Evolutionary conservation across 2,329 filamentous ascomycete genomes (phyloP), one percentile per base, ranked within the genome.

Genomic region (Diaporthe australafricana): DNA sequence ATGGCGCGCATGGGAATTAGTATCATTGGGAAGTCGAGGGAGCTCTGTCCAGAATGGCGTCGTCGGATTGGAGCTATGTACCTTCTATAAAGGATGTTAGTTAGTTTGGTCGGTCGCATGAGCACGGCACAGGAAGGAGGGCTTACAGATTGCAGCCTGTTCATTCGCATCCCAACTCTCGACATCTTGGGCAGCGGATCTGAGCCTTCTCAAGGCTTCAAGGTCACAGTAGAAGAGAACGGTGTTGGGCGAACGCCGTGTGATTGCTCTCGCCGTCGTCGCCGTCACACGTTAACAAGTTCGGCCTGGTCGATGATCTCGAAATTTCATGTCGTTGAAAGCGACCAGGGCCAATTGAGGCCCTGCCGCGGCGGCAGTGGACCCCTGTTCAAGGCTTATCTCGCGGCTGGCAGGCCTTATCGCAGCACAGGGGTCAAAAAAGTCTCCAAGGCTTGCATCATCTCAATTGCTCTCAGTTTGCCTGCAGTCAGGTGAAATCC

Each of bases 131-230:
- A 38, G 25, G 25, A 48, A 35, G 66, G 70, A 68, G 73, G 72
- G 87, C 90, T 82, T 87, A 94, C 93, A 82, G 88, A 86, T 81
- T 90, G 91, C 80, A 97, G 85, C 83, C 90, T 90, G 81, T 92
- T 90, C 88, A 94, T 91, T 78, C 94, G 92, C 83, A 90, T 90
- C 79, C 89, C 80, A 83, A 93, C 75, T 75, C 76, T 78, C 25
- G 81, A 80, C 81, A 83, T 83, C 53, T 75, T 82, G 77, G 69
- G 60, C 67, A 68, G 11, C 69, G 67, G 71, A 45, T 20, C 40
- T 55, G 70, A 72, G 70, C 62, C 38, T 50, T 17, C 16, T 1
- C 27, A 35, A 70, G 57, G 72, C 72, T 72, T 70, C 50, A 48
- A 8, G n/a, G 3, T 38, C 42, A 50, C 45, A 27, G n/a, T 50